phyloP scores from a whole-genome alignment of 2,329 filamentous ascomycete species.

The Tolypocladium pustulatum region DNA sequence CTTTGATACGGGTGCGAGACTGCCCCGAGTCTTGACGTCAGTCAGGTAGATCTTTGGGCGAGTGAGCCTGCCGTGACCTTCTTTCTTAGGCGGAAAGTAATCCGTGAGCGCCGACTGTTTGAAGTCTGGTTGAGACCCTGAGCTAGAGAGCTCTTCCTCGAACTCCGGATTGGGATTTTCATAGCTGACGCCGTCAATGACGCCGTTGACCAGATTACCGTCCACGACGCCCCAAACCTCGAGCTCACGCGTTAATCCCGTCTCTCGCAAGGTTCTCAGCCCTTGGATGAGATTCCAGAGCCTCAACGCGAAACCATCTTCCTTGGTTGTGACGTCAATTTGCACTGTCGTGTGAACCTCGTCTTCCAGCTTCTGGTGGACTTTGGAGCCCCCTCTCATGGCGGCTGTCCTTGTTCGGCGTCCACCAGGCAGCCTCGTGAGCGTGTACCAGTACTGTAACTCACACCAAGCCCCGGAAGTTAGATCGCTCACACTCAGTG shows the following conservation, averaged over 20 bases:
- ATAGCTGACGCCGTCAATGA: slow-evolving; percentile 80
- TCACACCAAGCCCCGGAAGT: slow-evolving; percentile 93
- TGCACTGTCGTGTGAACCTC: slow-evolving; percentile 70
- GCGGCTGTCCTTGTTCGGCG: slow-evolving; percentile 64
- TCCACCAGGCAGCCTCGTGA: slow-evolving; percentile 62
- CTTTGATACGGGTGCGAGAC: slow-evolving; percentile 51
- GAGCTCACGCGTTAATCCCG: slow-evolving; percentile 63
- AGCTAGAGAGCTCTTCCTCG: slow-evolving; percentile 44
- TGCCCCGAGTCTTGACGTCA: slow-evolving; percentile 78
- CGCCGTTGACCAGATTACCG: slow-evolving; percentile 73
- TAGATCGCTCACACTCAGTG: slow-evolving; percentile 79
- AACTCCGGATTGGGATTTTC: slow-evolving; percentile 63
- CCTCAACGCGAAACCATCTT: slow-evolving; percentile 71
- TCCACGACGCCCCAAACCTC: slow-evolving; percentile 80
- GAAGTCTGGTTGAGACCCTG: slow-evolving; percentile 14
- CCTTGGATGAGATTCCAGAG: slow-evolving; percentile 92
- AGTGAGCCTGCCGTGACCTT: background rate
- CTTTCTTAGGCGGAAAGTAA: slow-evolving; percentile 24
- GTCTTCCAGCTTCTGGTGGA: slow-evolving; percentile 78
- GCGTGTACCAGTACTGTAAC: slow-evolving; percentile 80
- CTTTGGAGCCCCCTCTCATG: slow-evolving; percentile 71
- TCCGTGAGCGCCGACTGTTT: slow-evolving; percentile 28
- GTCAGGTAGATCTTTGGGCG: slow-evolving; percentile 54
- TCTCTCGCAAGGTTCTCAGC: slow-evolving; percentile 59
- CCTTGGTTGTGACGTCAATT: slow-evolving; percentile 61